These are phyloP conservation scores for Hortiboletus flavorubellus DNA, from an alignment of 768 basidiomycete species.

Conservation along the genomic window DNA sequence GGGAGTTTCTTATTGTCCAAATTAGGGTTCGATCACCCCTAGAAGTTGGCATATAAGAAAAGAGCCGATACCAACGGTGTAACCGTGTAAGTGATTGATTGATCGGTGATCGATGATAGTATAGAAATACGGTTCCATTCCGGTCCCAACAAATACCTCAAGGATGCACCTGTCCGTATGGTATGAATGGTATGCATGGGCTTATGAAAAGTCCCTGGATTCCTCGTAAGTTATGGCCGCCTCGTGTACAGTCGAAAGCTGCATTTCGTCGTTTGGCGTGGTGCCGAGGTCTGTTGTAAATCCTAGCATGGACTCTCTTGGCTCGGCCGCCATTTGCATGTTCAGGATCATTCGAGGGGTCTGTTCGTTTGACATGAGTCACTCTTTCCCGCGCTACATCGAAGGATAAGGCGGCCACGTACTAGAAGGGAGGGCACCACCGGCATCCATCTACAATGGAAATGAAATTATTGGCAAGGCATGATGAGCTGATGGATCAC, in stretches of 20 bases:
- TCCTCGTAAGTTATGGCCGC: neutral
- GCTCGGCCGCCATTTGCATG: conserved; percentile 12
- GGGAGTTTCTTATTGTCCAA: neutral
- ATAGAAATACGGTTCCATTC: neutral
- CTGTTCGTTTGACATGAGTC: conserved; percentile 2
- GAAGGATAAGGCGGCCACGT: neutral
- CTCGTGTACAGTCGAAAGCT: neutral
- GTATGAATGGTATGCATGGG: neutral
- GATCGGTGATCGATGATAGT: too few relatives aligned
- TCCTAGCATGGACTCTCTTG: conserved; percentile 4
- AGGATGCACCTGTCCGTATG: neutral
- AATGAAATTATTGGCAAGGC: neutral
- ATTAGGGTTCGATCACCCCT: neutral
- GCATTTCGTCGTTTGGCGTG: neutral
- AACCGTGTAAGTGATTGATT: too few relatives aligned
- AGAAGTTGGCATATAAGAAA: too few relatives aligned
- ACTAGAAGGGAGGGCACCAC: conserved; percentile 13
- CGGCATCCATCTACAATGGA: conserved; percentile 11
- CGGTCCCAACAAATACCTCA: neutral
- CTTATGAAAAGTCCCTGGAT: neutral
- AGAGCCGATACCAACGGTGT: neutral
- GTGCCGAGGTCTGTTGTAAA: conserved; percentile 6
- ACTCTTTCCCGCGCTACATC: neutral
- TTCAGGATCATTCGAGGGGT: conserved; percentile 22
- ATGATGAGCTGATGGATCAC: neutral